These are phyloP conservation scores for Gossypium stocksii DNA, from an alignment of 345 rosid genomes.

Conservation along the genomic window DNA sequence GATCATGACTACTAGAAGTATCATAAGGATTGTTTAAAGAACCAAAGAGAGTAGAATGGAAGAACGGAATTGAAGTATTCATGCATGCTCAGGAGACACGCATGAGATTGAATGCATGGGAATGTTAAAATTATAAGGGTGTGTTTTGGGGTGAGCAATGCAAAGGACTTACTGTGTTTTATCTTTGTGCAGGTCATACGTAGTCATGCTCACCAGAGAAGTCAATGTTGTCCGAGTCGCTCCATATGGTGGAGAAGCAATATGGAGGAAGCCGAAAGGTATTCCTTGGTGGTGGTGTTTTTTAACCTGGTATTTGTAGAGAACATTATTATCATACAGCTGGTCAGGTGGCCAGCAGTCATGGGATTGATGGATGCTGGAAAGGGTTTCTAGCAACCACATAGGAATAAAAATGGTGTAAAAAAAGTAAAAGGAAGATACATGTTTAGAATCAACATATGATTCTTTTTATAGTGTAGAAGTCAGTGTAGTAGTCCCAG, in stretches of 20 bases:
- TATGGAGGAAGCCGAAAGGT: conserved; percentile 39
- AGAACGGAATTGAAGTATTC: neutral
- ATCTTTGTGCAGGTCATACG: conserved; percentile 57
- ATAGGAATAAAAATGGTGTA: conserved; percentile 38
- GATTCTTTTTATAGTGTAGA: conserved; percentile 53
- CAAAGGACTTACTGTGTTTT: neutral
- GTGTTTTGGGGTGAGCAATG: neutral
- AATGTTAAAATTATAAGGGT: neutral
- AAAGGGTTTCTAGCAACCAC: conserved; percentile 38
- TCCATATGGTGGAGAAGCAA: conserved; percentile 44
- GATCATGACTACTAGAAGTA: neutral
- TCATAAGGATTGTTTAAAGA: neutral
- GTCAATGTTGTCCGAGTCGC: conserved; percentile 47
- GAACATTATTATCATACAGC: conserved; percentile 20
- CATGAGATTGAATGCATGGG: neutral
- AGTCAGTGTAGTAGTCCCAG: conserved; percentile 31
- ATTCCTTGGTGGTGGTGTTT: conserved; percentile 23
- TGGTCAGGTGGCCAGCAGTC: conserved; percentile 31
- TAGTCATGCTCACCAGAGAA: conserved; percentile 66
- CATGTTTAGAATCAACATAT: conserved; percentile 61
- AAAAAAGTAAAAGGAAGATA: conserved; percentile 14
- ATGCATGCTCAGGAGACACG: neutral
- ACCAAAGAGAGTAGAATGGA: neutral
- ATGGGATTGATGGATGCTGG: conserved; percentile 47
- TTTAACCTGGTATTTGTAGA: conserved; percentile 30